phyloP scores from a whole-genome alignment of 78 protist species.

The Trichosphaerium sp. region DNA sequence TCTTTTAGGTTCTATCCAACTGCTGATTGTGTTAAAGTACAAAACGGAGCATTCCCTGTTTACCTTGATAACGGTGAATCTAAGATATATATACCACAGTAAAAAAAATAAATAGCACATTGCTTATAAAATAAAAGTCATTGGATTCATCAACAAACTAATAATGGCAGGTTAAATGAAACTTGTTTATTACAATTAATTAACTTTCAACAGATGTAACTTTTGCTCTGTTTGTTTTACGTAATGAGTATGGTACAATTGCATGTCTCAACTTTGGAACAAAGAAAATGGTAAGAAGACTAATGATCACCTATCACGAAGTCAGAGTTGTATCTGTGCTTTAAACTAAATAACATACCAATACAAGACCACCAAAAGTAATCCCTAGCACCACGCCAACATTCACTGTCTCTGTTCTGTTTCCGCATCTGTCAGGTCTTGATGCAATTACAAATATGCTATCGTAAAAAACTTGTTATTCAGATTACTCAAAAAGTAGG shows the following conservation, averaged over 20 bases:
- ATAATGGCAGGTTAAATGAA: constrained; percentile 15
- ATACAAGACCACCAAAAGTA: too few species aligned
- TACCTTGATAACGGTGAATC: constrained; percentile 40
- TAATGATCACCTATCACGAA: too few species aligned
- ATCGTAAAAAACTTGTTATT: too few species aligned
- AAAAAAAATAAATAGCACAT: not conserved
- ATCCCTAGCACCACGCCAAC: too few species aligned
- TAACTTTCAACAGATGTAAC: not conserved
- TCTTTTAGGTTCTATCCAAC: constrained; percentile 20
- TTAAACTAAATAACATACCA: too few species aligned
- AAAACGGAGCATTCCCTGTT: constrained; percentile 7
- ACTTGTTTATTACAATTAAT: constrained; percentile 8
- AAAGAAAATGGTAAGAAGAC: constrained; percentile 9
- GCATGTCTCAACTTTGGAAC: not conserved
- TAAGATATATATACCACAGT: constrained; percentile 30
- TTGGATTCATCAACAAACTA: constrained; percentile 17
- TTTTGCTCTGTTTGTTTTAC: not conserved
- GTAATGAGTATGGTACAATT: not conserved
- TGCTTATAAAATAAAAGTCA: constrained; percentile 25
- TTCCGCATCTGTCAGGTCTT: too few species aligned
- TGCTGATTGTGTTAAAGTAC: constrained; percentile 34
- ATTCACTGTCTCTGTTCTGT: too few species aligned
- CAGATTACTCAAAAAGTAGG: too few species aligned
- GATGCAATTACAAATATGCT: too few species aligned
- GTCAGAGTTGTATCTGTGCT: too few species aligned